Conservation (phyloP, 2,329 filamentous ascomycete genomes). For the Cadophora malorum region DNA sequence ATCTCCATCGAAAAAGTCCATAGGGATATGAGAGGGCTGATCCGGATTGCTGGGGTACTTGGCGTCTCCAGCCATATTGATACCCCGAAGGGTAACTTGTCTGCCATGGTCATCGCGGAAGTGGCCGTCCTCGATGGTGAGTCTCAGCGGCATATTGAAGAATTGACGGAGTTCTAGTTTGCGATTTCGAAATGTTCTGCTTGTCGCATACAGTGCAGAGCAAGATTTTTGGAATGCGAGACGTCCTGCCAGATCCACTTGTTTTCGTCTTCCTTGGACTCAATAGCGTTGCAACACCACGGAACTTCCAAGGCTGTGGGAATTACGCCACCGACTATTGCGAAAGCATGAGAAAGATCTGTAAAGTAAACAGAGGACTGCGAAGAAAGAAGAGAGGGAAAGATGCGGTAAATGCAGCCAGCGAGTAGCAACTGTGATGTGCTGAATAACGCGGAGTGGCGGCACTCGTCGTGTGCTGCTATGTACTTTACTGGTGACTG, state of each 20-base stretch:
- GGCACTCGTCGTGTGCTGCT: background rate
- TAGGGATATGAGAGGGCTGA: conserved; percentile 76
- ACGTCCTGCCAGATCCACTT: conserved; percentile 16
- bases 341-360: background rate
- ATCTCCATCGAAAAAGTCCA: conserved; percentile 92
- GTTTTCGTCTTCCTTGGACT: conserved; percentile 5
- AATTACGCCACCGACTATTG: background rate
- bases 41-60: conserved; percentile 87
- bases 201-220: background rate
- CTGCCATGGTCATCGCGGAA: conserved; percentile 85
- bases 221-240: background rate
- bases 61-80: conserved; percentile 90
- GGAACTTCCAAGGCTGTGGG: background rate
- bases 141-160: conserved; percentile 71
- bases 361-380: background rate
- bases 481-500: background rate
- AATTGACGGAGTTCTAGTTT: background rate
- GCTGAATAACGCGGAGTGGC: conserved; percentile 14
- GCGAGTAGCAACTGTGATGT: background rate
- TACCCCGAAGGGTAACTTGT: conserved; percentile 87
- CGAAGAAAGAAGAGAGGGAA: background rate
- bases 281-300: background rate
- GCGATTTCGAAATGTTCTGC: background rate
- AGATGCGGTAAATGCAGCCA: background rate
- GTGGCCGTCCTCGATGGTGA: conserved; percentile 83